Percentiles rank a stretch among this genome's conserved stretches.
Evolutionary conservation across 345 rosid genomes (phyloP).

Genomic region (Brassica juncea): DNA sequence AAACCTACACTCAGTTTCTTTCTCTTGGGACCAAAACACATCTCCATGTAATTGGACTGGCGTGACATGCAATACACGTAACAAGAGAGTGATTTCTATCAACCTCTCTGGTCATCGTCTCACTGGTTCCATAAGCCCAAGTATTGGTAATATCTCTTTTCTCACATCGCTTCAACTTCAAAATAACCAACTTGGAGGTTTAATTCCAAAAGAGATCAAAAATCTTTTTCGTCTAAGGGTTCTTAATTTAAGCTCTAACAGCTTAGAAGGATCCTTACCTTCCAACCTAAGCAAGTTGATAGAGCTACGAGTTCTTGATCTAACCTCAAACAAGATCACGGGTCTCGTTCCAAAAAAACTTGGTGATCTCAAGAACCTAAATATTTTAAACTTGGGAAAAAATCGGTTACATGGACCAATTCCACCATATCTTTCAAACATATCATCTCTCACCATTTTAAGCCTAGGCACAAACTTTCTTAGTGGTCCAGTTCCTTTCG

Average conservation of each 20-base stretch:
- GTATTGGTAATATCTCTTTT: constrained; percentile 51
- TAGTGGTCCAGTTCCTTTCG: constrained; percentile 44
- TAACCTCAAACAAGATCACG: constrained; percentile 45
- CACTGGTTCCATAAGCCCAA: constrained; percentile 47
- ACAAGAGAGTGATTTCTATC: constrained; percentile 45
- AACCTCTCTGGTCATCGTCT: constrained; percentile 36
- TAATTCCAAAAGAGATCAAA: constrained; percentile 44
- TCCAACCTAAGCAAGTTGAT: constrained; percentile 40
- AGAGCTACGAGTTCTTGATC: constrained; percentile 41
- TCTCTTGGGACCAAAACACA: constrained; percentile 46
- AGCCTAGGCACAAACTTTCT: constrained; percentile 49
- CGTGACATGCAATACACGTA: constrained; percentile 41
- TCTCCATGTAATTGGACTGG: constrained; percentile 57
- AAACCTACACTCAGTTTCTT: constrained; percentile 20
- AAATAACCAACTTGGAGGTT: constrained; percentile 45
- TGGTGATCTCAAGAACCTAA: constrained; percentile 37
- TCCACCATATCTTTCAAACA: constrained; percentile 47
- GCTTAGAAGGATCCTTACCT: constrained; percentile 44
- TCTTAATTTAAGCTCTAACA: constrained; percentile 50
- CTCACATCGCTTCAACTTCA: constrained; percentile 53
- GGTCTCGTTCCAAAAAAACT: constrained; percentile 44
- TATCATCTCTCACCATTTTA: constrained; percentile 44
- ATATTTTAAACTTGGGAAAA: constrained; percentile 48
- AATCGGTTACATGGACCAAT: constrained; percentile 45
- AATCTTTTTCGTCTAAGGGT: constrained; percentile 45